Evolutionary conservation across 2,329 filamentous ascomycete genomes (phyloP), one percentile per base, ranked within the genome.

Genomic region (Corinectria fuckeliana): DNA sequence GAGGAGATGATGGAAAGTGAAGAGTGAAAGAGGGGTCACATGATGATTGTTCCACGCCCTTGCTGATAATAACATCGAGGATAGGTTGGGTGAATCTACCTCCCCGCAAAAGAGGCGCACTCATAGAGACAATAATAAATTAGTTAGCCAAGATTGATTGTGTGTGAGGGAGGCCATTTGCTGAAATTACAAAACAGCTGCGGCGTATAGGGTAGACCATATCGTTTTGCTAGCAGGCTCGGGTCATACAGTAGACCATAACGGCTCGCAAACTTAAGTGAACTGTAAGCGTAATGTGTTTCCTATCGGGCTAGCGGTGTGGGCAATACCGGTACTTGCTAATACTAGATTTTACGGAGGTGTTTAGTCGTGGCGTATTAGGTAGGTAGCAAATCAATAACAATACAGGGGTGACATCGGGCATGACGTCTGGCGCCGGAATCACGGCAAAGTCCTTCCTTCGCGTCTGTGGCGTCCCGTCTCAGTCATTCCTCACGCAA

Each of bases 31-130:
- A 49, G 21, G 38, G 28, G 66, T 68, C 66, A 68, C 63, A 64
- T 68, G 65, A 68, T 67, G 44, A 16, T 36, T 3, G 25, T 18
- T 21, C 26, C 23, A 7, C 55, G 63, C 63, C n/a, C 65, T 56
- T 67, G 50, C 16, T 2, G 30, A 34, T 67, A 60, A 62, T 62
- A 56, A 38, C 14, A 38, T 14, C 28, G 25, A 18, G 13, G 14
- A 39, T 34, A 9, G n/a, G 2, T 10, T 7, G 3, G 0, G 5
- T 18, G 5, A 2, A 28, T 3, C 8, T 4, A 36, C 1, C n/a
- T 18, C n/a, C 1, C 14, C n/a, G n/a, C n/a, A n/a, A n/a, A 16
- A 10, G n/a, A 10, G 7, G n/a, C n/a, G n/a, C n/a, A 18, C 8
- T 9, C 11, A 10, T 3, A 4, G 9, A 36, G 9, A 3, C n/a